A percentile compares a stretch with the other conserved stretches of the same genome.
These are phyloP conservation scores for Cyamopsis tetragonoloba DNA, from an alignment of 306 rosid species.

Conservation along the genomic window DNA sequence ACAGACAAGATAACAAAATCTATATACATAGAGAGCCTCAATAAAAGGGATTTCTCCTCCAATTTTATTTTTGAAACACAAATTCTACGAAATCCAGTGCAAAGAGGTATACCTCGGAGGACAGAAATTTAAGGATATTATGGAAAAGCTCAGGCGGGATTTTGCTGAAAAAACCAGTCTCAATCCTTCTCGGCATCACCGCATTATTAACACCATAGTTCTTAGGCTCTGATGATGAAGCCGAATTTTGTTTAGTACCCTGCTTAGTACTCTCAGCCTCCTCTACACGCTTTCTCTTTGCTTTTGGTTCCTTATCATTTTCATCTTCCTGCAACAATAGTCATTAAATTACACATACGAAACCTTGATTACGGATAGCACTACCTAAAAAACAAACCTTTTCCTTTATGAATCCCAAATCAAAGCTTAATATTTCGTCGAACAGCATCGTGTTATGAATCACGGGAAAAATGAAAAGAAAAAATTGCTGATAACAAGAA, in stretches of 20 bases:
- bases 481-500: neutral
- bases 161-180: conserved; percentile 64
- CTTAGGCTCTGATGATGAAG: conserved; percentile 22
- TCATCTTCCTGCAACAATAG: conserved; percentile 52
- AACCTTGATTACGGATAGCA: neutral
- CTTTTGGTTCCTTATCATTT: conserved; percentile 39
- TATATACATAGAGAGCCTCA: neutral
- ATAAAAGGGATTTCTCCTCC: neutral
- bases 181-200: conserved; percentile 44
- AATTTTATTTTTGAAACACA: neutral
- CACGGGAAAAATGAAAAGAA: neutral
- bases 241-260: neutral
- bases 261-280: conserved; percentile 25
- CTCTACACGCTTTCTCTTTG: conserved; percentile 48
- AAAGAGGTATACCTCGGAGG: conserved; percentile 64
- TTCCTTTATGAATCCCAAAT: neutral
- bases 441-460: neutral
- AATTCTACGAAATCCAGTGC: neutral
- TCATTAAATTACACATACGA: neutral
- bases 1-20: neutral
- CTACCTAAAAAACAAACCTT: neutral
- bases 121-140: conserved; percentile 82
- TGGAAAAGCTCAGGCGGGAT: conserved; percentile 79
- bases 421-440: conserved; percentile 19
- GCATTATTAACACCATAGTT: conserved; percentile 20